Percentiles rank a stretch among this genome's conserved stretches.
phyloP scores from a whole-genome alignment of 768 basidiomycete genomes.

The Mycena polygramma region DNA sequence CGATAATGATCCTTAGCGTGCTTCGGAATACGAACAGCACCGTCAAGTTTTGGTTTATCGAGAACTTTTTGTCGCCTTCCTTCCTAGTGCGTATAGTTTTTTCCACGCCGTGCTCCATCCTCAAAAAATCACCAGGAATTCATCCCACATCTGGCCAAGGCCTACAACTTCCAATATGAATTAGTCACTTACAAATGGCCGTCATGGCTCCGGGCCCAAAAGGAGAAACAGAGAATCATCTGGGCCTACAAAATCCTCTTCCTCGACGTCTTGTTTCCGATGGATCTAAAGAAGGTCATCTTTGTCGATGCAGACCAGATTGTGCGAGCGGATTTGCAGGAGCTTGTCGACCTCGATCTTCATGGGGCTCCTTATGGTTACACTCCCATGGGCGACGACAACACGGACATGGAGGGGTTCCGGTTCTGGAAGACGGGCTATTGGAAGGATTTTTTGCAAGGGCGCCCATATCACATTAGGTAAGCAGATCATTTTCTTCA shows the following conservation, averaged over 20 bases:
- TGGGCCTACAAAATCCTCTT: constrained; percentile 99
- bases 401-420: constrained; percentile 96
- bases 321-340: constrained; percentile 94
- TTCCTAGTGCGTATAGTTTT: constrained; percentile 76
- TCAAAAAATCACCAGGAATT: constrained; percentile 74
- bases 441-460: constrained; percentile 90
- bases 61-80: constrained; percentile 98
- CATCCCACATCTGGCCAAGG: constrained; percentile 91
- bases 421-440: constrained; percentile 99
- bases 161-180: constrained; percentile 96
- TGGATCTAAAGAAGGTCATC: constrained; percentile 98
- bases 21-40: constrained; percentile 92
- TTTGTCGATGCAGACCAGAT: constrained; percentile 99
- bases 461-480: constrained; percentile 96
- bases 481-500: constrained; percentile 47
- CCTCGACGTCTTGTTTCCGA: constrained; percentile 98
- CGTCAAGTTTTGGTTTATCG: constrained; percentile 99
- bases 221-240: constrained; percentile 97
- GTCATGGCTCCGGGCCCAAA: constrained; percentile 95
- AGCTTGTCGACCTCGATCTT: constrained; percentile 93
- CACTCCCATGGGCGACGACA: constrained; percentile 97
- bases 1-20: constrained; percentile 98
- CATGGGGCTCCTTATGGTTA: constrained; percentile 96
- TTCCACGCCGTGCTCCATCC: neutral
- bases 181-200: constrained; percentile 99